Percentiles rank a stretch among this genome's conserved stretches.
Evolutionary conservation across 2,329 filamentous ascomycete species (phyloP).

Genomic region (Fusarium goolgardi): DNA sequence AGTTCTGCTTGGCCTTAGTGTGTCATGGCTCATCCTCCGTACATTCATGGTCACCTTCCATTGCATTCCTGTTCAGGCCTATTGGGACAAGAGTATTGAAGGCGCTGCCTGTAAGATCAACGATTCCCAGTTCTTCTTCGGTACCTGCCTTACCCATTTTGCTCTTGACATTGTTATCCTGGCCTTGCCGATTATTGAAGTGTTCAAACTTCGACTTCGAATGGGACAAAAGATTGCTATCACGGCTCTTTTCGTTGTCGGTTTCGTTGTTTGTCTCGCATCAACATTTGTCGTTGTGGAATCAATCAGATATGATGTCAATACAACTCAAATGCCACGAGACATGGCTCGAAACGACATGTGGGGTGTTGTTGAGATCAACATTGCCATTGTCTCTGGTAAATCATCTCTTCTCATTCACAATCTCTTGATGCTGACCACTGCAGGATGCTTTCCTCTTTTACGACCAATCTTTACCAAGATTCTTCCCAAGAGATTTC

Average conservation of each 20-base stretch:
- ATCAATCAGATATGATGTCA: conserved; percentile 28
- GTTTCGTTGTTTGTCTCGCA: conserved; percentile 42
- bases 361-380: conserved; percentile 41
- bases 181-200: conserved; percentile 48
- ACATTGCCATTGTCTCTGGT: conserved; percentile 41
- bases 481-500: conserved; percentile 39
- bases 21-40: conserved; percentile 47
- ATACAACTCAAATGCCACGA: conserved; percentile 40
- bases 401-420: accelerated
- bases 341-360: conserved; percentile 32
- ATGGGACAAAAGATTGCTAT: conserved; percentile 48
- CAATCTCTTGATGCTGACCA: accelerated
- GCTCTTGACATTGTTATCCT: conserved; percentile 51
- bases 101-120: conserved; percentile 50
- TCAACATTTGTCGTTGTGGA: conserved; percentile 35
- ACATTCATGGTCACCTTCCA: conserved; percentile 52
- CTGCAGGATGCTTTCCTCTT: conserved; percentile 37
- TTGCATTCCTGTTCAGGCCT: conserved; percentile 51
- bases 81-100: conserved; percentile 49
- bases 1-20: conserved; percentile 39
- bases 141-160: conserved; percentile 49
- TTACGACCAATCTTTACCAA: conserved; percentile 41
- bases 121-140: conserved; percentile 50
- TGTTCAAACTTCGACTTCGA: conserved; percentile 47
- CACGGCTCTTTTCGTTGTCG: conserved; percentile 47